A percentile compares a stretch with the other conserved stretches of the same genome.
These are phyloP conservation scores for Lunularia cruciata DNA, from an alignment of 225 moss, liverwort and hornwort genomes.

Conservation along the genomic window DNA sequence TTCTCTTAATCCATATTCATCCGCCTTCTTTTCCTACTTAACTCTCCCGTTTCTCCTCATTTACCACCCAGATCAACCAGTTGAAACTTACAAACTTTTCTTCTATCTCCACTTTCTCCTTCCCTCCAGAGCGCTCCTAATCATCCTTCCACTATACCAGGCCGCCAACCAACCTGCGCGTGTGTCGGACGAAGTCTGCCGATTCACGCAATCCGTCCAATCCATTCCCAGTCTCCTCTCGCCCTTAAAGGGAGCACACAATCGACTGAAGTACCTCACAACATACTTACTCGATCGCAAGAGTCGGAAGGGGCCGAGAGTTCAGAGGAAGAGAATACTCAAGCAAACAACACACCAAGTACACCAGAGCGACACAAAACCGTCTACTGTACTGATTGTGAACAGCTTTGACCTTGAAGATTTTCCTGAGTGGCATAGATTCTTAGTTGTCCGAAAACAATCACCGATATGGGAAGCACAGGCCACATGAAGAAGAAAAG, in stretches of 20 bases:
- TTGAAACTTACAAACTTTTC: not conserved
- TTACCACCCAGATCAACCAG: constrained; percentile 20
- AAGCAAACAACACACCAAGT: constrained; percentile 4
- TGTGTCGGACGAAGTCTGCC: constrained; percentile 19
- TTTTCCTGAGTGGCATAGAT: constrained; percentile 1
- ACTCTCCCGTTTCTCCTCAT: not conserved
- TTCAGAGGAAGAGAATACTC: not conserved
- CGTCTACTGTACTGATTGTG: not conserved
- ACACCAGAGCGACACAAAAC: not conserved
- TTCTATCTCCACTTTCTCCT: constrained; percentile 7
- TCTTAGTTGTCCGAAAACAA: not conserved
- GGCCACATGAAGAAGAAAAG: constrained; percentile 28
- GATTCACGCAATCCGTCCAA: constrained; percentile 28
- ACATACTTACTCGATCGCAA: not conserved
- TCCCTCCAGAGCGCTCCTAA: not conserved
- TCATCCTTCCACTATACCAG: not conserved
- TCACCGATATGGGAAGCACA: constrained; percentile 15
- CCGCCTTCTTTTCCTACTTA: not conserved
- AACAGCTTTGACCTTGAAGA: constrained; percentile 1
- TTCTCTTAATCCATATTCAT: not conserved
- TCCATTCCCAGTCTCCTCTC: not conserved
- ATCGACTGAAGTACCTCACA: constrained; percentile 16
- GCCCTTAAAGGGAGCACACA: constrained; percentile 11
- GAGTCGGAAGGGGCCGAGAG: constrained; percentile 3
- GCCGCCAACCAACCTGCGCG: constrained; percentile 16